These are phyloP conservation scores for Begonia masoniana DNA, from an alignment of 306 rosid species.

Conservation along the genomic window DNA sequence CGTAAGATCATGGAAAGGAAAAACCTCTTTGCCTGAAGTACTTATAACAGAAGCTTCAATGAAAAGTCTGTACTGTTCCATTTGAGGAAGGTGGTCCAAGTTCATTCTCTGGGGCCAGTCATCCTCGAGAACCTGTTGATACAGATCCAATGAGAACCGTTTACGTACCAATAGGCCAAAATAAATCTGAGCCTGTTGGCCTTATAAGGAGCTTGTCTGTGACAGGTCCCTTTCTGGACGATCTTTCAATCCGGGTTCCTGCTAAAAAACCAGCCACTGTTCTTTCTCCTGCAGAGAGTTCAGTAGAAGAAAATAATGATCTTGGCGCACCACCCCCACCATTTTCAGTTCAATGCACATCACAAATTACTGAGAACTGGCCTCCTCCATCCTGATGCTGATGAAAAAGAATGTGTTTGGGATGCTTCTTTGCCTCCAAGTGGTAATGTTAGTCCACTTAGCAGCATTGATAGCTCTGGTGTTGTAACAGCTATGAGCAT, in stretches of 20 bases:
- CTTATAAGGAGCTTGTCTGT: constrained; percentile 63
- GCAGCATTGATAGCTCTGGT: constrained; percentile 88
- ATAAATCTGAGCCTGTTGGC: constrained; percentile 56
- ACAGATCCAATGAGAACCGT: constrained; percentile 77
- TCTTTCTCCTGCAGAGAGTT: constrained; percentile 54
- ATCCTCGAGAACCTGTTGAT: constrained; percentile 96
- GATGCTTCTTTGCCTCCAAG: constrained; percentile 99
- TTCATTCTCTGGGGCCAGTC: constrained; percentile 91
- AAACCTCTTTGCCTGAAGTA: constrained; percentile 42
- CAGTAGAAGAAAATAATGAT: constrained; percentile 50
- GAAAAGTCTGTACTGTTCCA: constrained; percentile 37
- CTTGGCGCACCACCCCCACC: constrained; percentile 37
- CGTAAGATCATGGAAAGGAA: constrained; percentile 39
- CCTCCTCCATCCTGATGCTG: constrained; percentile 59
- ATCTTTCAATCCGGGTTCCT: constrained; percentile 65
- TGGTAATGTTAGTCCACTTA: constrained; percentile 93
- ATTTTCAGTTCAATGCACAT: constrained; percentile 38
- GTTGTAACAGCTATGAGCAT: constrained; percentile 91
- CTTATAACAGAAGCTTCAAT: constrained; percentile 36
- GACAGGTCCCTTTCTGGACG: constrained; percentile 80
- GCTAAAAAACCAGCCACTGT: constrained; percentile 42
- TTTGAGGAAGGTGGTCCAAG: constrained; percentile 56
- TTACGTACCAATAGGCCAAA: constrained; percentile 66
- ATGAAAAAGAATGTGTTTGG: constrained; percentile 95
- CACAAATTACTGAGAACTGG: constrained; percentile 60